A percentile compares a stretch with the other conserved stretches of the same genome.
phyloP scores from a whole-genome alignment of 164 flowering plant genomes.

The Tetrastigma voinierianum region DNA sequence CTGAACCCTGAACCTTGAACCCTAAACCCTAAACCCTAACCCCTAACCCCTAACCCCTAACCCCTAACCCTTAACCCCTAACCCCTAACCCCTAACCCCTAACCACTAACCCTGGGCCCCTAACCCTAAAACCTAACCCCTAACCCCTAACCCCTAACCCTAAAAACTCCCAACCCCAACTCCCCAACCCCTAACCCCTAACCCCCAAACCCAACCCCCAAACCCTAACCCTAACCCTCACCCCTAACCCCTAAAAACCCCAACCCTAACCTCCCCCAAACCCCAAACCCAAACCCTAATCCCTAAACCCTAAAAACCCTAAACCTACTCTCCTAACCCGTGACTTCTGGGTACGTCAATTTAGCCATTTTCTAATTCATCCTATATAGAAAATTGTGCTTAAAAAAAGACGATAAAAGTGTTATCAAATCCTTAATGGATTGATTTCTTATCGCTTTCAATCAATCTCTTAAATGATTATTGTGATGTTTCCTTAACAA shows the following conservation, averaged over 20 bases:
- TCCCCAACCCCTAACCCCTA: background rate
- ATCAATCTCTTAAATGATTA: too few species aligned
- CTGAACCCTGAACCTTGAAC: slow-evolving; percentile 4
- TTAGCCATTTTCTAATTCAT: background rate
- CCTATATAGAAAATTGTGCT: too few species aligned
- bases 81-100: slow-evolving; percentile 2
- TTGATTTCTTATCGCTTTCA: too few species aligned
- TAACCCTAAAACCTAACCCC: background rate
- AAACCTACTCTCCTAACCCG: too few species aligned
- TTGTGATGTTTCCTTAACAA: too few species aligned
- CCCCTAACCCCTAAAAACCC: background rate
- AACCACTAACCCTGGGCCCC: background rate
- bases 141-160: background rate
- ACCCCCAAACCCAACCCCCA: background rate
- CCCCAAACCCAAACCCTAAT: background rate
- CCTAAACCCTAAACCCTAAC: slow-evolving; percentile 4
- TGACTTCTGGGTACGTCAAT: too few species aligned
- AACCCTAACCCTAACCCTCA: background rate
- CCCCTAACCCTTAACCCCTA: slow-evolving; percentile 1
- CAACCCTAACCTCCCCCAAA: background rate
- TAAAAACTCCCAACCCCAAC: background rate
- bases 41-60: slow-evolving; percentile 3
- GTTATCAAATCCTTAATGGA: too few species aligned
- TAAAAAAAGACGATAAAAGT: too few species aligned
- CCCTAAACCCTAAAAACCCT: background rate